phyloP scores from a whole-genome alignment of 2,329 filamentous ascomycete genomes.

The Claviceps citrina region DNA sequence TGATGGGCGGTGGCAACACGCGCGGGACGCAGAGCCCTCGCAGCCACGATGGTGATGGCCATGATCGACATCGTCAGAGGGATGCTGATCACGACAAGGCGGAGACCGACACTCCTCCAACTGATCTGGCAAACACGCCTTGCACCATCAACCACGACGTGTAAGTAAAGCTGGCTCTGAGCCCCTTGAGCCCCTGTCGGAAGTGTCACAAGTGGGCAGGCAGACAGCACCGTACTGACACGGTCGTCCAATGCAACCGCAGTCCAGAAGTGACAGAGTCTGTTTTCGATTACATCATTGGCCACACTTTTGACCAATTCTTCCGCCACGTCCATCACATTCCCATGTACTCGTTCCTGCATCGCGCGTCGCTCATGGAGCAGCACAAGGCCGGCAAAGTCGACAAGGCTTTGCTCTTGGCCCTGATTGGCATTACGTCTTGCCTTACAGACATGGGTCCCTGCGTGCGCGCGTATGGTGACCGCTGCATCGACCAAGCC shows the following conservation, averaged over 20 bases:
- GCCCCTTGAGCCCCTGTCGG: no score
- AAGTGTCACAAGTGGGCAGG: no score
- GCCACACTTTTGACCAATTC: conserved; percentile 39
- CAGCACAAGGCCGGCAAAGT: conserved; percentile 41
- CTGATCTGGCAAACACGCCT: conserved; percentile 20
- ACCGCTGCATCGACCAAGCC: conserved; percentile 39
- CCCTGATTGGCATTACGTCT: conserved; percentile 40
- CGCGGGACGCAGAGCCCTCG: conserved; percentile 17
- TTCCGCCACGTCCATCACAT: conserved; percentile 45
- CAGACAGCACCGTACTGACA: background rate
- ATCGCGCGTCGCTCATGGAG: conserved; percentile 44
- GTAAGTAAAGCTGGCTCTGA: conserved; percentile 15
- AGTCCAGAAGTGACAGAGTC: conserved; percentile 25
- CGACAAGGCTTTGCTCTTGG: conserved; percentile 37
- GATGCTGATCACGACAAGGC: conserved; percentile 12
- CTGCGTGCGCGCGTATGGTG: conserved; percentile 35
- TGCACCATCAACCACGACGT: conserved; percentile 19
- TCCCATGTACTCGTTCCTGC: conserved; percentile 42
- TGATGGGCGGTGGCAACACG: conserved; percentile 9
- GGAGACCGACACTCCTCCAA: conserved; percentile 20
- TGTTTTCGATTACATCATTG: conserved; percentile 32
- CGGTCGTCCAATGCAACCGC: background rate
- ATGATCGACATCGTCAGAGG: conserved; percentile 9
- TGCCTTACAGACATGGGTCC: conserved; percentile 39
- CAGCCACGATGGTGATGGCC: conserved; percentile 21